A percentile compares a stretch with the other conserved stretches of the same genome.
phyloP scores from a whole-genome alignment of 2,329 filamentous ascomycete genomes.

The Sordariomycetes sp. region DNA sequence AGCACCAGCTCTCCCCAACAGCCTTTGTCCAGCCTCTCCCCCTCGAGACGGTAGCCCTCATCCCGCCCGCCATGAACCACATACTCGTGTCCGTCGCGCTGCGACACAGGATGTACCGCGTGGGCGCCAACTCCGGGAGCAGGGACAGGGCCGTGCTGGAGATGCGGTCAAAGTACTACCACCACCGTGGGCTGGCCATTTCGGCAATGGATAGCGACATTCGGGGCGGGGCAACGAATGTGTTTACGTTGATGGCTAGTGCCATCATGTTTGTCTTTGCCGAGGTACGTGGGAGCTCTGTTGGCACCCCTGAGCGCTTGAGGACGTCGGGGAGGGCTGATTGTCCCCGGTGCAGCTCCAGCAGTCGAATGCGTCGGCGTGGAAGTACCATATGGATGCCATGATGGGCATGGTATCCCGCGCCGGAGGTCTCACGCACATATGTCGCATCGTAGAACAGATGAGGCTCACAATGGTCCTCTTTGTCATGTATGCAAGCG shows the following conservation, averaged over 20 bases:
- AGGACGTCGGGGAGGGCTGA: too few relatives aligned
- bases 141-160: neutral
- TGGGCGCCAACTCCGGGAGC: neutral
- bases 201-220: neutral
- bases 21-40: neutral
- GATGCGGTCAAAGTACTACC: neutral
- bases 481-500: neutral
- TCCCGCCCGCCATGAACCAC: neutral
- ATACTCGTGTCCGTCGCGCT: neutral
- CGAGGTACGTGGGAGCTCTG: neutral
- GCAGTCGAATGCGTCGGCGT: neutral
- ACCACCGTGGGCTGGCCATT: neutral
- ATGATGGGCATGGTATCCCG: neutral
- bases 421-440: neutral
- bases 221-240: neutral
- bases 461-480: neutral
- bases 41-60: neutral
- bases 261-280: neutral
- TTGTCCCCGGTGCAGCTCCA: neutral
- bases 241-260: neutral
- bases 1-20: neutral
- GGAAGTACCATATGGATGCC: neutral
- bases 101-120: neutral
- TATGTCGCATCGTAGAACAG: neutral
- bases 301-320: too few relatives aligned